Conservation (phyloP, 2,329 filamentous ascomycete genomes). For the Stagonosporopsis chrysanthemi region DNA sequence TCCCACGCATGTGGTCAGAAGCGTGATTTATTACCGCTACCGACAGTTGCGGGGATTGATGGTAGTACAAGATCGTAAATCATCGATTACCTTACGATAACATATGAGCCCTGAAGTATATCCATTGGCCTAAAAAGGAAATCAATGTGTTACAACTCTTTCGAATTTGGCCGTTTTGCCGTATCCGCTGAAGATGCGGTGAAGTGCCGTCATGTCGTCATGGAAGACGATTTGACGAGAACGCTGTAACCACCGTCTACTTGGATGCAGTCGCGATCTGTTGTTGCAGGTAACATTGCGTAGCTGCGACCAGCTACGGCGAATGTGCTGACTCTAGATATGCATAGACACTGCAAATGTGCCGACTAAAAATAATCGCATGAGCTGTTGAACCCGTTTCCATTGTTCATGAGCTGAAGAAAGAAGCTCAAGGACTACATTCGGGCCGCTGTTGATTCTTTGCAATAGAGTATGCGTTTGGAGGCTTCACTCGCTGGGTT, state of each 20-base stretch:
- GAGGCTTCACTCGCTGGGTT: neutral
- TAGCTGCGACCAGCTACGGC: neutral
- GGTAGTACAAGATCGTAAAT: conserved; percentile 32
- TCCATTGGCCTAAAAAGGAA: conserved; percentile 17
- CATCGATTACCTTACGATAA: conserved; percentile 30
- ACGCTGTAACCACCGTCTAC: conserved; percentile 8
- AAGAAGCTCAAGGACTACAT: neutral
- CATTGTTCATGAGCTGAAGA: neutral
- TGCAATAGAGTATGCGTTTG: neutral
- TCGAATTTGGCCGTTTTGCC: conserved; percentile 9
- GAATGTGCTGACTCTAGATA: neutral
- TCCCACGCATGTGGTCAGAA: conserved; percentile 14
- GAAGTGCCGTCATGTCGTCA: conserved; percentile 21
- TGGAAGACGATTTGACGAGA: conserved; percentile 20
- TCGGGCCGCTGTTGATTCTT: neutral
- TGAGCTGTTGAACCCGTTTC: neutral
- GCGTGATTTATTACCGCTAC: conserved; percentile 12
- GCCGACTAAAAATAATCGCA: neutral
- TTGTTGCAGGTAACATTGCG: neutral
- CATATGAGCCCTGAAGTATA: conserved; percentile 6
- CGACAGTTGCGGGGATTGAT: conserved; percentile 6
- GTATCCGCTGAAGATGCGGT: conserved; percentile 22
- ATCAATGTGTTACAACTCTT: conserved; percentile 16
- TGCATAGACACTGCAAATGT: neutral
- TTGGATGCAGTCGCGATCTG: neutral